These are phyloP conservation scores for Phaeodactylum tricornutum DNA, from an alignment of 108 stramenopile genomes.

Conservation along the genomic window DNA sequence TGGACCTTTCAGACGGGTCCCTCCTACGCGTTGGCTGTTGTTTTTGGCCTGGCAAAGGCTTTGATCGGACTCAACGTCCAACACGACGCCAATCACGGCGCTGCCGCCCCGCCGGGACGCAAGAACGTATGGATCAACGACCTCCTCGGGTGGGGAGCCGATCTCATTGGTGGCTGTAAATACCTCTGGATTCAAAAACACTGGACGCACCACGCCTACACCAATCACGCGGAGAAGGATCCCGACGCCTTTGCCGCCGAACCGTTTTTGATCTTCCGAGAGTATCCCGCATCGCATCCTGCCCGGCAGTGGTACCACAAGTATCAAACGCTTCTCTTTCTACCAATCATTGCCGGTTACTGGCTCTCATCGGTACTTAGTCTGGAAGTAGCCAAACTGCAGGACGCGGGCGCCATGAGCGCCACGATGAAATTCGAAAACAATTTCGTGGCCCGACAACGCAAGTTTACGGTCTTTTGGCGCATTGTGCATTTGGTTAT, in stretches of 20 bases:
- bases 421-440: conserved; percentile 67
- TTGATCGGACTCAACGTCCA: conserved; percentile 88
- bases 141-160: conserved; percentile 76
- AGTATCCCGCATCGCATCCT: conserved; percentile 63
- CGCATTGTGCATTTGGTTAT: conserved; percentile 51
- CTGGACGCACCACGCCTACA: conserved; percentile 81
- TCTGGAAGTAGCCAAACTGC: conserved; percentile 64
- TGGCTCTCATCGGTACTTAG: conserved; percentile 78
- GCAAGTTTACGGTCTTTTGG: conserved; percentile 52
- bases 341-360: conserved; percentile 59
- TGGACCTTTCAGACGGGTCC: conserved; percentile 47
- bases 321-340: conserved; percentile 71
- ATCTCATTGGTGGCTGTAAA: conserved; percentile 82
- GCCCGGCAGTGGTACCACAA: conserved; percentile 48
- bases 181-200: conserved; percentile 88
- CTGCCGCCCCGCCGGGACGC: too few relatives aligned
- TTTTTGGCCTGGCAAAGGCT: conserved; percentile 65
- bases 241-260: conserved; percentile 80
- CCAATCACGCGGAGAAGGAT: conserved; percentile 75
- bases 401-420: conserved; percentile 46
- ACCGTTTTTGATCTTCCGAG: conserved; percentile 75
- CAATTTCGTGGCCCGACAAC: conserved; percentile 48
- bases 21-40: conserved; percentile 44
- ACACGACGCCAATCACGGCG: conserved; percentile 95
- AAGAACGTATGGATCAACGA: conserved; percentile 74